phyloP scores from a whole-genome alignment of 2,329 filamentous ascomycete genomes.

The Diaporthe amygdali region DNA sequence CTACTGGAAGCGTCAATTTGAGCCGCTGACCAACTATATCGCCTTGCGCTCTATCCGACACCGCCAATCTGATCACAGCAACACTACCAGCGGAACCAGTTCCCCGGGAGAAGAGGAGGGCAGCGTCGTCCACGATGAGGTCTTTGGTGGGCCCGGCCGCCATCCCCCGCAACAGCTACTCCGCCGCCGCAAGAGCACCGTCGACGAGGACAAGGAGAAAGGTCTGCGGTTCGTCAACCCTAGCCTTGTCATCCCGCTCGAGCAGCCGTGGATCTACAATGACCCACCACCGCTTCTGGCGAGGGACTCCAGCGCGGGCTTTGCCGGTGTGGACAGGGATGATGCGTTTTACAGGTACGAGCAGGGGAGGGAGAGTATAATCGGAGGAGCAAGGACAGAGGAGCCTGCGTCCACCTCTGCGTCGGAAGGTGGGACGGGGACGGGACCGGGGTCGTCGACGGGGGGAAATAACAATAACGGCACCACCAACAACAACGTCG shows the following conservation, averaged over 20 bases:
- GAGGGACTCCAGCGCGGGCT: constrained; percentile 25
- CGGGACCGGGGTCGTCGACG: background rate
- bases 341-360: constrained; percentile 19
- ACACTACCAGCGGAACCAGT: constrained; percentile 38
- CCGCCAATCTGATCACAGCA: constrained; percentile 39
- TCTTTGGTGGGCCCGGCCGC: constrained; percentile 38
- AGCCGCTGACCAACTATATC: constrained; percentile 90
- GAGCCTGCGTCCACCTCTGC: background rate
- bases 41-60: constrained; percentile 83
- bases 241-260: constrained; percentile 71
- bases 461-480: background rate
- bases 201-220: constrained; percentile 76
- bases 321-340: background rate
- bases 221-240: constrained; percentile 78
- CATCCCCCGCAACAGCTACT: constrained; percentile 44
- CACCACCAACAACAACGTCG: background rate
- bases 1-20: constrained; percentile 80
- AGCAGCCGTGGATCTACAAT: constrained; percentile 72
- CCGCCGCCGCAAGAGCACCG: constrained; percentile 62
- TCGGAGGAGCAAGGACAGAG: background rate
- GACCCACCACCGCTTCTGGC: constrained; percentile 52
- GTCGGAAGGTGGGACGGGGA: background rate
- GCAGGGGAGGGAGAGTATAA: constrained; percentile 18
- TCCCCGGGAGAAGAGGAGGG: background rate
- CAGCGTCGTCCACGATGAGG: constrained; percentile 40